Evolutionary conservation across 2,329 filamentous ascomycete species (phyloP).

Genomic region (Colletotrichum euphorbiae): DNA sequence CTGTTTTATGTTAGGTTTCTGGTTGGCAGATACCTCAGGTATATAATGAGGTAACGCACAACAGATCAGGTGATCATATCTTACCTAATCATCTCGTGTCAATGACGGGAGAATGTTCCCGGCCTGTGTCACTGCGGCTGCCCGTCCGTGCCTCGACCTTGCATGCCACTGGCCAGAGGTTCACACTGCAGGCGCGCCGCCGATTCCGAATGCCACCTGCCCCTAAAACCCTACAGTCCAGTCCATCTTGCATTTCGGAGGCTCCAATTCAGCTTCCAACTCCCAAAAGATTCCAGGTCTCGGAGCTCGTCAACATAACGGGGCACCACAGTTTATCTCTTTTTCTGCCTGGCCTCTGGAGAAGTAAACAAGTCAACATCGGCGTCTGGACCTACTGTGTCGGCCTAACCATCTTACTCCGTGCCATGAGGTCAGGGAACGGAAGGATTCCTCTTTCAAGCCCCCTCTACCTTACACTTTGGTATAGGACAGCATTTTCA

Average conservation of each 20-base stretch:
- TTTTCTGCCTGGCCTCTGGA: too few relatives aligned
- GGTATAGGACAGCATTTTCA: too few relatives aligned
- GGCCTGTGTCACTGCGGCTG: not conserved
- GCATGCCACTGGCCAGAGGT: not conserved
- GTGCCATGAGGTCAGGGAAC: not conserved
- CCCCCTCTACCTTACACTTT: too few relatives aligned
- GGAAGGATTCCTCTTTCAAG: too few relatives aligned
- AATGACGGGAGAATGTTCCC: too few relatives aligned
- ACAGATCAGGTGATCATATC: not conserved
- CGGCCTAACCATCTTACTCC: not conserved
- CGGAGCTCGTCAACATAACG: not conserved
- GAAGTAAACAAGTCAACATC: too few relatives aligned
- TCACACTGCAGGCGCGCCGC: not conserved
- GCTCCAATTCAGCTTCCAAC: conserved; percentile 9
- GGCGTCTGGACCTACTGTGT: not conserved
- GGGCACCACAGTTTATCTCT: too few relatives aligned
- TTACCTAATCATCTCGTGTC: not conserved
- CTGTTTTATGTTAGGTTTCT: not conserved
- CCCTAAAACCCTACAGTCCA: conserved; percentile 7
- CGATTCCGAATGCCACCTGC: conserved; percentile 15
- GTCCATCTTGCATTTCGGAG: conserved; percentile 8
- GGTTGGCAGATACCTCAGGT: not conserved
- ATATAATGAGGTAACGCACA: conserved; percentile 2
- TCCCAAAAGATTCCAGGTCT: not conserved
- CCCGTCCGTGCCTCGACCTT: not conserved